Evolutionary conservation across 176 grass and related monocot species (phyloP).

Genomic region (Aegilops tauschii): DNA sequence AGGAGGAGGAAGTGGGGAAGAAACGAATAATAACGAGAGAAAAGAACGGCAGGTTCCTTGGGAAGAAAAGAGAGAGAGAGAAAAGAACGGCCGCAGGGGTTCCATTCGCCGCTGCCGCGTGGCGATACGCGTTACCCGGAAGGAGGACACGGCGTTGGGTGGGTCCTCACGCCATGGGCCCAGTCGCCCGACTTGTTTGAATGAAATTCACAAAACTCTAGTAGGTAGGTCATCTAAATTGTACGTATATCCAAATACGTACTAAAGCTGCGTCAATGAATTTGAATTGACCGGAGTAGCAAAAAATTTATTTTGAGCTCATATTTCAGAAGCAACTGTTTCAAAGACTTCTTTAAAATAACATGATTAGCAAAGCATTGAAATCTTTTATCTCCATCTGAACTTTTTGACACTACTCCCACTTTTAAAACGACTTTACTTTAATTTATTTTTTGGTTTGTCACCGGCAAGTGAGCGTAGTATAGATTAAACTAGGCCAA

Average conservation of each 20-base stretch:
- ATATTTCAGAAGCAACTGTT: neutral
- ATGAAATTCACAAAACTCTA: neutral
- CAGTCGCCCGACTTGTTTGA: neutral
- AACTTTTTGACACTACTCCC: too few relatives aligned
- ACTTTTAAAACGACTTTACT: too few relatives aligned
- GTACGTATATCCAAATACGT: neutral
- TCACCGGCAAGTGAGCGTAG: too few relatives aligned
- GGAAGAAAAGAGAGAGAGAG: too few relatives aligned
- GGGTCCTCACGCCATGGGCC: neutral
- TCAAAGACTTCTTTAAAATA: neutral
- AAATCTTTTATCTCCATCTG: too few relatives aligned
- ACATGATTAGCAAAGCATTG: neutral
- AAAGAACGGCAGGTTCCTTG: neutral
- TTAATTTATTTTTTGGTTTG: too few relatives aligned
- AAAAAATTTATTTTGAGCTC: neutral
- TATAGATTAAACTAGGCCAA: too few relatives aligned
- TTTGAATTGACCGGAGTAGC: too few relatives aligned
- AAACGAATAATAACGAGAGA: neutral
- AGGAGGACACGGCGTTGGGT: neutral
- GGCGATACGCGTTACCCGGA: slow-evolving; percentile 13
- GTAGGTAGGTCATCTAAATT: neutral
- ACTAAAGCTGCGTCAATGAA: too few relatives aligned
- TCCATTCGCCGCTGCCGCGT: slow-evolving; percentile 23
- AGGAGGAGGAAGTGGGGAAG: neutral
- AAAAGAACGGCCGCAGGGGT: neutral